Evolutionary conservation across 495 filamentous ascomycete species (phyloP).

Genomic region (Hapsidospora chrysogenum): DNA sequence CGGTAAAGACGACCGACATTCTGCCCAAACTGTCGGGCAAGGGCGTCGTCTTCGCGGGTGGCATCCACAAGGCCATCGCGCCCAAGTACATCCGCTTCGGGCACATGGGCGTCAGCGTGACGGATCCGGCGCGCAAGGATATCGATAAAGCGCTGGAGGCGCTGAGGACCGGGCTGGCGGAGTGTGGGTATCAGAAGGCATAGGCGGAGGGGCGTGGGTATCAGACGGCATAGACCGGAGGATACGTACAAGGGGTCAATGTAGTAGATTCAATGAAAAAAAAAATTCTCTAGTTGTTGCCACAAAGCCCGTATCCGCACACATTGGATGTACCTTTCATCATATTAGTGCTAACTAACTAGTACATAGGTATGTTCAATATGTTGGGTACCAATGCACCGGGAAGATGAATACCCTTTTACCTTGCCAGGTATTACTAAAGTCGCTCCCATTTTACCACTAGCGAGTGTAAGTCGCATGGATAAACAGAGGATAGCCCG

Average conservation of each 20-base stretch:
- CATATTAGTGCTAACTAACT: too few species aligned
- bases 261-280: neutral
- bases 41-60: slow-evolving; percentile 86
- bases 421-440: too few species aligned
- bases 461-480: too few species aligned
- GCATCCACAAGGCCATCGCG: slow-evolving; percentile 68
- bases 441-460: too few species aligned
- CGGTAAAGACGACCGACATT: slow-evolving; percentile 58
- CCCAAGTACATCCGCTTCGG: slow-evolving; percentile 48
- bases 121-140: slow-evolving; percentile 45
- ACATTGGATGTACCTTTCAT: too few species aligned
- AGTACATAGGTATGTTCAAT: too few species aligned
- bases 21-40: slow-evolving; percentile 76
- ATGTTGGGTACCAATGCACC: too few species aligned
- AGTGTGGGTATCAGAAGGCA: slow-evolving; percentile 47
- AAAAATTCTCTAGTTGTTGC: neutral
- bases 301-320: too few species aligned
- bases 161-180: slow-evolving; percentile 53
- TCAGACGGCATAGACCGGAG: too few species aligned
- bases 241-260: too few species aligned
- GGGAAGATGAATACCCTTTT: too few species aligned
- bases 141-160: slow-evolving; percentile 68
- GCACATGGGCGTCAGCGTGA: slow-evolving; percentile 94
- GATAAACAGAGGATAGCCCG: too few species aligned
- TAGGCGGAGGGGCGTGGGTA: slow-evolving; percentile 12